A percentile compares a stretch with the other conserved stretches of the same genome.
These are phyloP conservation scores for Plasmopara viticola DNA, from an alignment of 352 stramenopile genomes.

Conservation along the genomic window DNA sequence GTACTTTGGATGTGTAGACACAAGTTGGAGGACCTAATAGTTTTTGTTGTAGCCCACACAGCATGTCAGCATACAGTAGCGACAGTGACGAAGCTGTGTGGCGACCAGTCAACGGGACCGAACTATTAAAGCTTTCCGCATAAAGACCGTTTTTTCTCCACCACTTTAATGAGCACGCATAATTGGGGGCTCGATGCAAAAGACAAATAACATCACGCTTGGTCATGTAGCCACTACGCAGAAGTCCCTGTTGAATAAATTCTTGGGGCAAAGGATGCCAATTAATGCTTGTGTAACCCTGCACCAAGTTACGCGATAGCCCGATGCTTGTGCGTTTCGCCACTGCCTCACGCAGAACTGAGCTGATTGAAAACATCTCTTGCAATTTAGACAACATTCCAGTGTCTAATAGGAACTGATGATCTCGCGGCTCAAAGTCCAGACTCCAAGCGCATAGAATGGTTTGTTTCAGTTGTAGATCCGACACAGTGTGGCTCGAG, in stretches of 20 bases:
- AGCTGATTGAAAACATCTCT: conserved; percentile 68
- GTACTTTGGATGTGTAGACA: conserved; percentile 37
- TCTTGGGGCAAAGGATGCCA: conserved; percentile 75
- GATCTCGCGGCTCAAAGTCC: conserved; percentile 79
- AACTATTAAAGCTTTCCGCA: conserved; percentile 10
- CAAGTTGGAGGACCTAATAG: conserved; percentile 24
- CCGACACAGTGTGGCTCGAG: conserved; percentile 23
- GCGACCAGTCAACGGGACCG: conserved; percentile 15
- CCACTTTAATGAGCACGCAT: conserved; percentile 45
- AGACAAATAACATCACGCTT: conserved; percentile 75
- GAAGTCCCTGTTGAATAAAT: conserved; percentile 70
- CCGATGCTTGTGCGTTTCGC: conserved; percentile 12
- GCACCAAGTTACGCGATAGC: not conserved
- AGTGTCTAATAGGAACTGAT: conserved; percentile 73
- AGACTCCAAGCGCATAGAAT: conserved; percentile 78
- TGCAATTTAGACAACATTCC: conserved; percentile 70
- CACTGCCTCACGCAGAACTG: conserved; percentile 36
- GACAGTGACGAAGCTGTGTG: conserved; percentile 75
- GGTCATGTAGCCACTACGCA: conserved; percentile 61
- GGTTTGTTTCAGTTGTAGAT: conserved; percentile 65
- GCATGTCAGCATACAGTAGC: conserved; percentile 66
- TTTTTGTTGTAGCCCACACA: conserved; percentile 56
- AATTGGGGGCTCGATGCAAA: conserved; percentile 52
- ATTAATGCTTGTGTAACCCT: conserved; percentile 42
- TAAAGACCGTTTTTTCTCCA: conserved; percentile 54